A percentile compares a stretch with the other conserved stretches of the same genome.
These are phyloP conservation scores for Conringia planisiliqua DNA, from an alignment of 345 rosid species.

Conservation along the genomic window DNA sequence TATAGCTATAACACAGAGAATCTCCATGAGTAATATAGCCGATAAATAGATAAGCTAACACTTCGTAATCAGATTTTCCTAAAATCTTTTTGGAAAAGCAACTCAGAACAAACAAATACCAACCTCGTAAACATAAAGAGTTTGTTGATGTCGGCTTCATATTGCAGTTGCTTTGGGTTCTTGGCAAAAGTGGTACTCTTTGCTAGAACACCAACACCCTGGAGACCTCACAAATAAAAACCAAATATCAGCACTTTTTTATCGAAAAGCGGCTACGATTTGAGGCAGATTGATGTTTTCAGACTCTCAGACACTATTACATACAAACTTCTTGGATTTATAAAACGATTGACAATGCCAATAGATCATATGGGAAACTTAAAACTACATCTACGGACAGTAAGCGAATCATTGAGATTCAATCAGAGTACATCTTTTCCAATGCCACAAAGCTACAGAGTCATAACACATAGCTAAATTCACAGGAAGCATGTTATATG, in stretches of 20 bases:
- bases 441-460: slow-evolving; percentile 7
- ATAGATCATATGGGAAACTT: neutral
- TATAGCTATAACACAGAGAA: slow-evolving; percentile 48
- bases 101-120: neutral
- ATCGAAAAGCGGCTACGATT: neutral
- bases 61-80: neutral
- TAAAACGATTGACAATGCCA: neutral
- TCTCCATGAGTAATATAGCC: neutral
- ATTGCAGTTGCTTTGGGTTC: slow-evolving; percentile 70
- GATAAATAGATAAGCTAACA: neutral
- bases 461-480: neutral
- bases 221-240: slow-evolving; percentile 28
- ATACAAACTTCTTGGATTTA: neutral
- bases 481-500: neutral
- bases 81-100: neutral
- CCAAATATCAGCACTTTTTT: neutral
- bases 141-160: slow-evolving; percentile 72
- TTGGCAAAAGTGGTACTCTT: slow-evolving; percentile 64
- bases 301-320: neutral
- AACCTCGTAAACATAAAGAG: slow-evolving; percentile 81
- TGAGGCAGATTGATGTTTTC: neutral
- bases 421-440: neutral
- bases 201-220: slow-evolving; percentile 71
- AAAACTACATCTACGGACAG: neutral
- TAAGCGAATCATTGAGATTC: neutral